Base-by-base conservation (phyloP, 2,329 filamentous ascomycete species). In the Drechslerella dactyloides region DNA sequence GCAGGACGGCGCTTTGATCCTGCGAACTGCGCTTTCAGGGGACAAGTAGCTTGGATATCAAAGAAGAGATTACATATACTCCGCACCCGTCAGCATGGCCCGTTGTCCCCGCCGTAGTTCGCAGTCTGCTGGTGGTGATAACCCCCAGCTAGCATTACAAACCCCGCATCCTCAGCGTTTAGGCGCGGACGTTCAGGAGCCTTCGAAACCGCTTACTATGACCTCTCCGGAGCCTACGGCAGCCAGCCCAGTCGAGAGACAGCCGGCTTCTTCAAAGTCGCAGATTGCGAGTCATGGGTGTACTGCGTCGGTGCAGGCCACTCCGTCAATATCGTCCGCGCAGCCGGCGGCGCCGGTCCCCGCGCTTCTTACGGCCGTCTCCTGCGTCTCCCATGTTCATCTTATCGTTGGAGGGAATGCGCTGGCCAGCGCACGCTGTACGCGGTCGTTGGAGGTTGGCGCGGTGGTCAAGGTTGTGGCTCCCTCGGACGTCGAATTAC, bases 361-460 rank as follows among this genome's bases (percentile, higher is more conserved):
- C 4, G 44, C 58, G 2, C 83, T 96, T 57, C 86, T 96, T 53
- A 89, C 90, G 51, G 87, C 90, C 54, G 84, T 89, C 75, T 87
- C 92, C 78, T 88, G 87, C 77, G 83, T 83, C 56, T 84, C 82
- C 53, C 89, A 91, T 78, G 80, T 93, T 44, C 94, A 99, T 79
- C 84, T 99, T 66, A 86, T 99, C 77, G 80, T 97, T 74, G 94
- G 94, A 69, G 88, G 89, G 35, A 94, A 93, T 77, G 87, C 93
- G 13, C 85, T 99, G 44, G 93, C 94, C n/a, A 89, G 89, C 58
- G 86, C 91, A 33, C 86, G 94, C 76, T 96, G 90, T 81, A 82
- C 85, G 11, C 90, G 91, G 78, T 93, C 91, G 1, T 81, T 97
- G 56, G 86, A 89, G 76, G 90, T 91, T 15, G 93, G 93, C 76